phyloP scores from a whole-genome alignment of 148 eudicot genomes.

The Rhododendron ferrugineum region DNA sequence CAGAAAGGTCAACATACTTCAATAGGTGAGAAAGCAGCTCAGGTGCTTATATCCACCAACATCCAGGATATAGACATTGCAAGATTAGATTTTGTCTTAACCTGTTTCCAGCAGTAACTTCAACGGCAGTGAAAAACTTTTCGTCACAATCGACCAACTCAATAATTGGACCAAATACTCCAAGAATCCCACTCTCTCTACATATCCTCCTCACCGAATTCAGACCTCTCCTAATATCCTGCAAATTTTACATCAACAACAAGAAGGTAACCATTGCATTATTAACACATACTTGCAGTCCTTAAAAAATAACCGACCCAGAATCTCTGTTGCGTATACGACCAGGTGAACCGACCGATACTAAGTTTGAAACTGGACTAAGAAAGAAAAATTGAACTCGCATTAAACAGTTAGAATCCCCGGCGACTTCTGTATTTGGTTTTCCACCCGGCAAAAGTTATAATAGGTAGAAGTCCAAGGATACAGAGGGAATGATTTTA shows the following conservation, averaged over 20 bases:
- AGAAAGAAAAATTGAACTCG: not conserved
- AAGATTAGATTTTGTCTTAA: conserved; percentile 9
- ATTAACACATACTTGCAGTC: not conserved
- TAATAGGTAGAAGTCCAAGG: not conserved
- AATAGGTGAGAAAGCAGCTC: not conserved
- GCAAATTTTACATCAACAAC: conserved; percentile 14
- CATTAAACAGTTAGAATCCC: not conserved
- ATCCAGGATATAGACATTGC: not conserved
- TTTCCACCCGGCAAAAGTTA: not conserved
- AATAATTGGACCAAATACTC: conserved; percentile 82
- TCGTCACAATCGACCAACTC: conserved; percentile 95
- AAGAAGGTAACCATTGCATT: not conserved
- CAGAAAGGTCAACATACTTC: conserved; percentile 1
- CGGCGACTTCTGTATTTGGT: not conserved
- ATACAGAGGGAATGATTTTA: not conserved
- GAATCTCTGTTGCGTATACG: not conserved
- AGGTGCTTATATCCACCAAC: not conserved
- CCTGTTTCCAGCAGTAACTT: conserved; percentile 99
- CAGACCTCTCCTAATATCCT: conserved; percentile 96
- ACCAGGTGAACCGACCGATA: not conserved
- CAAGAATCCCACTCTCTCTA: conserved; percentile 41
- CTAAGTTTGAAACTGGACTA: not conserved
- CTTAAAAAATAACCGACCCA: not conserved
- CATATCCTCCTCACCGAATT: conserved; percentile 68
- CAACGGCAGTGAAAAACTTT: conserved; percentile 93